Percentiles rank a stretch among this genome's conserved stretches.
Evolutionary conservation across 495 filamentous ascomycete genomes (phyloP).

Genomic region (Penicillium canescens): DNA sequence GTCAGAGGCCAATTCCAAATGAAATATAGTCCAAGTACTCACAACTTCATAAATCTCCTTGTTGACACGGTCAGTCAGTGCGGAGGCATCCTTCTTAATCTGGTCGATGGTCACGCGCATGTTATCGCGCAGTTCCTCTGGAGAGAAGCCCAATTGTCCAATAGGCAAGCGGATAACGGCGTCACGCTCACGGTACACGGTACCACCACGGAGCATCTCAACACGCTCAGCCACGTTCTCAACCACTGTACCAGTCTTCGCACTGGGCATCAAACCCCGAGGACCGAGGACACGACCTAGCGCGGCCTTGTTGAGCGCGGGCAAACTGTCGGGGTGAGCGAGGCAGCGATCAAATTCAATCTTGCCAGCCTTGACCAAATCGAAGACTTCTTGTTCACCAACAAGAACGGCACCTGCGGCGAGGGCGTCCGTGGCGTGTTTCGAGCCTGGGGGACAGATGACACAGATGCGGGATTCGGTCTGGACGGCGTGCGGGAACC

Average conservation of each 20-base stretch:
- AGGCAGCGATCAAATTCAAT: slow-evolving; percentile 90
- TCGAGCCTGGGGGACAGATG: slow-evolving; percentile 77
- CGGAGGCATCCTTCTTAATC: slow-evolving; percentile 74
- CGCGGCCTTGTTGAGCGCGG: slow-evolving; percentile 70
- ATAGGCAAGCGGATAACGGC: slow-evolving; percentile 86
- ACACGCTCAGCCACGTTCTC: slow-evolving; percentile 70
- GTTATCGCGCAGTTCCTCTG: slow-evolving; percentile 82
- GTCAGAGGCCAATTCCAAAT: slow-evolving; percentile 8
- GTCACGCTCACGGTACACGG: slow-evolving; percentile 80
- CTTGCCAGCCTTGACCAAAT: slow-evolving; percentile 67
- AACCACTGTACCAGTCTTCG: slow-evolving; percentile 84
- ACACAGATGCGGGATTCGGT: slow-evolving; percentile 84
- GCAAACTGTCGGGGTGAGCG: slow-evolving; percentile 75
- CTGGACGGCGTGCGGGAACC: slow-evolving; percentile 84
- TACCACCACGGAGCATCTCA: slow-evolving; percentile 76
- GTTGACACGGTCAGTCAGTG: slow-evolving; percentile 65
- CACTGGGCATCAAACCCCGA: slow-evolving; percentile 85
- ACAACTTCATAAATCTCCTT: slow-evolving; percentile 92
- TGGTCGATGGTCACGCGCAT: slow-evolving; percentile 73
- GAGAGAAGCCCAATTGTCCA: slow-evolving; percentile 87
- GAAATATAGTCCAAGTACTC: slow-evolving; percentile 20
- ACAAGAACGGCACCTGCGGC: slow-evolving; percentile 76
- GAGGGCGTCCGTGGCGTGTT: slow-evolving; percentile 65
- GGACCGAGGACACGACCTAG: slow-evolving; percentile 85
- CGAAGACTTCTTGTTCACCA: slow-evolving; percentile 83